Conservation (phyloP, 768 basidiomycete genomes). For the Suillus subaureus region DNA sequence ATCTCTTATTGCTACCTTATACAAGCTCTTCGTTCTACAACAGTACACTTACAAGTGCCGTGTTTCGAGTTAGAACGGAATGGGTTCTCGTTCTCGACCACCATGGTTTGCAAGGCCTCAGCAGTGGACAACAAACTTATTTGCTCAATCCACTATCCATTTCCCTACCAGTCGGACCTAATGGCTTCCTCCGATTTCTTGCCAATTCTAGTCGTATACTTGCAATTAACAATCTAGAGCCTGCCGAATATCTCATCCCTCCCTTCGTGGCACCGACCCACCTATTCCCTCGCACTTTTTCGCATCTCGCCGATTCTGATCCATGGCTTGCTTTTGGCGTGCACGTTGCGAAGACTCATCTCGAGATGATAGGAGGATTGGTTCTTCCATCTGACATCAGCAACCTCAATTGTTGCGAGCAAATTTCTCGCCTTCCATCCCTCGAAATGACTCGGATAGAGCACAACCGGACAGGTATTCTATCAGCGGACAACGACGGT, state of each 20-base stretch:
- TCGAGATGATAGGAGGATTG: slow-evolving; percentile 38
- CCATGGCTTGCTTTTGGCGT: slow-evolving; percentile 28
- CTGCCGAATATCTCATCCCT: slow-evolving; percentile 57
- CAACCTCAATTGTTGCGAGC: slow-evolving; percentile 14
- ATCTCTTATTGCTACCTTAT: slow-evolving; percentile 44
- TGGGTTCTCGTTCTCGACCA: slow-evolving; percentile 58
- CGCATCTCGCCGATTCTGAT: slow-evolving; percentile 19
- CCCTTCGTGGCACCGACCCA: slow-evolving; percentile 54
- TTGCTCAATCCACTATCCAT: slow-evolving; percentile 46
- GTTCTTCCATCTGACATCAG: slow-evolving; percentile 29
- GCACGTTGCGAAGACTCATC: slow-evolving; percentile 30
- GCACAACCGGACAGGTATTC: background rate
- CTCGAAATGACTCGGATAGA: background rate
- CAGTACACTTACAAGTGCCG: slow-evolving; percentile 37
- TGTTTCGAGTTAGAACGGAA: slow-evolving; percentile 44
- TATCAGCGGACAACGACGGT: background rate
- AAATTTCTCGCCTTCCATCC: background rate
- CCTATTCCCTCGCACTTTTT: slow-evolving; percentile 25
- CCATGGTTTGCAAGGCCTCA: slow-evolving; percentile 40
- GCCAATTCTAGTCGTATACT: slow-evolving; percentile 33
- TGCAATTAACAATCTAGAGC: slow-evolving; percentile 33
- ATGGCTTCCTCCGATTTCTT: slow-evolving; percentile 30
- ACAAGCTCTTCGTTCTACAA: slow-evolving; percentile 20
- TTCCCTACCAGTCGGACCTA: slow-evolving; percentile 45
- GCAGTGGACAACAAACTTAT: slow-evolving; percentile 33